Evolutionary conservation across 2,329 filamentous ascomycete genomes (phyloP).

Genomic region (Lojkania enalia): DNA sequence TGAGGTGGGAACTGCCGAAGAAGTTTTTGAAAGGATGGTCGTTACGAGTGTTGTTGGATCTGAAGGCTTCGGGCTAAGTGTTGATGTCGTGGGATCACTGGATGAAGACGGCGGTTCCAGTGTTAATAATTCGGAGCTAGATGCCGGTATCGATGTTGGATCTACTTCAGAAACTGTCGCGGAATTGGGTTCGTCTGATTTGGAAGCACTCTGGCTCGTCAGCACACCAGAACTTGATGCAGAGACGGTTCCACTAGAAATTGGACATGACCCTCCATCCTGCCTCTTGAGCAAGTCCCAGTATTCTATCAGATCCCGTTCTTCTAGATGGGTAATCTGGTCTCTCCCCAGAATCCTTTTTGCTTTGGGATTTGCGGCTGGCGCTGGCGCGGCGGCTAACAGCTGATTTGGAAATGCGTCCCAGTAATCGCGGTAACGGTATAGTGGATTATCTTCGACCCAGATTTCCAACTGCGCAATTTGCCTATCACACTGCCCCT

Average conservation of each 20-base stretch:
- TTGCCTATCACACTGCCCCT: conserved; percentile 3
- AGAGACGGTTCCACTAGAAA: not conserved
- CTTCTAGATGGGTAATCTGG: not conserved
- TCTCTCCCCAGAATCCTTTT: not conserved
- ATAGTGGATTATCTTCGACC: conserved; percentile 5
- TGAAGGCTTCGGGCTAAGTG: not conserved
- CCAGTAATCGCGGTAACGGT: not conserved
- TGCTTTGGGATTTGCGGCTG: not conserved
- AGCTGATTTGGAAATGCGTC: not conserved
- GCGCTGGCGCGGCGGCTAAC: not conserved
- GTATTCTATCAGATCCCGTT: not conserved
- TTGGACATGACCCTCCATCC: not conserved
- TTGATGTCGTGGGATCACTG: not conserved
- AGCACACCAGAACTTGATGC: not conserved
- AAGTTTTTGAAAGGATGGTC: not conserved
- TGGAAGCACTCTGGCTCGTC: not conserved
- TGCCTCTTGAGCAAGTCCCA: not conserved
- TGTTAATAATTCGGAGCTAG: not conserved
- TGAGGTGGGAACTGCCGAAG: not conserved
- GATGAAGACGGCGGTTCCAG: not conserved
- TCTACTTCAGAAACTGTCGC: not conserved
- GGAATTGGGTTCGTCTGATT: not conserved
- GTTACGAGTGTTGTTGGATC: not conserved
- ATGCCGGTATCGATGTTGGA: not conserved
- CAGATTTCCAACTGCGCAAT: conserved; percentile 8